Evolutionary conservation across 148 eudicot species (phyloP), one percentile per base, ranked within the genome.

Genomic region (Silene uniflora): DNA sequence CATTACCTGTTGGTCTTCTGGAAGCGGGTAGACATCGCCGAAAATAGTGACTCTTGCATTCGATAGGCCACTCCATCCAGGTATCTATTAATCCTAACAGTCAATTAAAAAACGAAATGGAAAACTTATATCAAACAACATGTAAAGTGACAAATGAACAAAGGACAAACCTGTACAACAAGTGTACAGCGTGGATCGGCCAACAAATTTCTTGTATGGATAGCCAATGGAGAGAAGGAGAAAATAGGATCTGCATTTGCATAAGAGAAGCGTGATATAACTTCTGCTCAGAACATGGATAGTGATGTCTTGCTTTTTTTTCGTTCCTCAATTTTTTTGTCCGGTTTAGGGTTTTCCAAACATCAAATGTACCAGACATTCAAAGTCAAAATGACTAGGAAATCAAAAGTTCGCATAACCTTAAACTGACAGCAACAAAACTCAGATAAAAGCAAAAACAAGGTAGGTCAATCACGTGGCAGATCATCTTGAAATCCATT

Each of bases 51-150:
- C 99, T 80, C 99, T 88, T 18, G 99, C 99, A 85, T 96, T 96
- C 54, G 99, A 96, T 81, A 96, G 84, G 81, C 99, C 91, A 86
- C 97, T 96, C 99, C 98, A 96, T 80, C 99, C 99, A 79, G 99
- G 99, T 81, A 92, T 87, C 99, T 95, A 84, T 75, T 61, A 78
- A 84, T 65, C 81, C 80, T 73, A 77, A 80, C 61, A 63, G 79
- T 85, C 79, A 87, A 82, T 75, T 75, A 77, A 78, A 77, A 67
- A 72, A 39, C 76, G 52, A 76, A 65, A 66, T 76, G 73, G 73
- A 80, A 27, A 82, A 83, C 71, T 23, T 73, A 21, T 46, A 67
- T 65, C 39, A 47, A 32, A 47, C 62, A 56, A 46, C 13, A 47
- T 74, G 29, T 6, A 27, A n/a, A 67, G 69, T 42, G 56, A 14